A percentile compares a stretch with the other conserved stretches of the same genome.
Conservation (phyloP, 2,329 filamentous ascomycete species). For the Fusarium sp. region DNA sequence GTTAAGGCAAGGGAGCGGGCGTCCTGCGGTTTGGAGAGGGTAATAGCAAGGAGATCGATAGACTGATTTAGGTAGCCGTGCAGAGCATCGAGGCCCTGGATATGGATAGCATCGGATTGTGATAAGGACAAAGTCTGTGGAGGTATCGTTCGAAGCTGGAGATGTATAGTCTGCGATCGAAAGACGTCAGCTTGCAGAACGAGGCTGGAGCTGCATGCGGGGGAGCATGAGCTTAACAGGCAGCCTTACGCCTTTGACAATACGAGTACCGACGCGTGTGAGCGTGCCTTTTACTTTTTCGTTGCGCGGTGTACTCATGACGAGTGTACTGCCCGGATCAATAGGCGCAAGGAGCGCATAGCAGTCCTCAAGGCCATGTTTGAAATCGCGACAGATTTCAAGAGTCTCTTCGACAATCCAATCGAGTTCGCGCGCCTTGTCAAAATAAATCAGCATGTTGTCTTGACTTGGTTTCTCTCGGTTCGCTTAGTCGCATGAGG, state of each 20-base stretch:
- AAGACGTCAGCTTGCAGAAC: conserved; percentile 20
- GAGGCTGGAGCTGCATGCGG: neutral
- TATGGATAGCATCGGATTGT: conserved; percentile 63
- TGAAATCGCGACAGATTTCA: conserved; percentile 62
- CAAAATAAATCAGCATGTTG: conserved; percentile 47
- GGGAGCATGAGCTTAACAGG: conserved; percentile 36
- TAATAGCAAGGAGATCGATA: conserved; percentile 84
- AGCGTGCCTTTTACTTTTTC: conserved; percentile 94
- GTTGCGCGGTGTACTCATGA: conserved; percentile 86
- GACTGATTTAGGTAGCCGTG: conserved; percentile 84
- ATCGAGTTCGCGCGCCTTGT: conserved; percentile 64
- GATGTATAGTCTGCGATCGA: conserved; percentile 73
- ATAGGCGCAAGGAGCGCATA: conserved; percentile 86
- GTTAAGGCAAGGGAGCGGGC: conserved; percentile 68
- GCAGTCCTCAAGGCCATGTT: conserved; percentile 85
- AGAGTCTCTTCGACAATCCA: conserved; percentile 67
- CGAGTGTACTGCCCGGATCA: conserved; percentile 88
- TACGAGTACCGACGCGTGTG: conserved; percentile 88
- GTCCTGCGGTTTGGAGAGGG: conserved; percentile 71
- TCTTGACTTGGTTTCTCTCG: neutral
- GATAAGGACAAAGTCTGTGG: conserved; percentile 63
- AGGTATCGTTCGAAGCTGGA: conserved; percentile 78
- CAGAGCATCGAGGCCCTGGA: conserved; percentile 78
- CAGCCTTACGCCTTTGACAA: conserved; percentile 83
- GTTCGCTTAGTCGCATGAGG: neutral